A percentile compares a stretch with the other conserved stretches of the same genome.
Conservation (phyloP, 805 yeast genomes). For the Naumovozyma baii region DNA sequence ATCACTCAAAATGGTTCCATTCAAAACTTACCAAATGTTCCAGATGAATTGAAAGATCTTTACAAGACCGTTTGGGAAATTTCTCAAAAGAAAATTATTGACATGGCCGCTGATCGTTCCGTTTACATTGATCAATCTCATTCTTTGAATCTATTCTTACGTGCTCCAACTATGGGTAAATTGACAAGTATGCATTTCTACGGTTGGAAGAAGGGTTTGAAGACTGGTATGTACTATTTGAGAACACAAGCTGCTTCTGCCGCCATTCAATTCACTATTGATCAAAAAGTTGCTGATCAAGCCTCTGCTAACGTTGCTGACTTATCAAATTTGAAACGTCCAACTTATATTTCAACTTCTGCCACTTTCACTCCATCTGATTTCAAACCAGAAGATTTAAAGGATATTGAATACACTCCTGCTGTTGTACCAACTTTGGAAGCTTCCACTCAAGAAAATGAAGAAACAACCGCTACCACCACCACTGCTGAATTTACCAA, state of each 20-base stretch:
- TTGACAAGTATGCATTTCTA: slow-evolving; percentile 96
- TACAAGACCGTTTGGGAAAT: slow-evolving; percentile 97
- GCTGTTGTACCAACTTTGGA: slow-evolving; percentile 1
- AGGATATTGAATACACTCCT: slow-evolving; percentile 5
- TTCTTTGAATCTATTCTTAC: slow-evolving; percentile 79
- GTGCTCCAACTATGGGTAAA: slow-evolving; percentile 91
- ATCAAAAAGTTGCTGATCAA: slow-evolving; percentile 84
- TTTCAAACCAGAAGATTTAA: slow-evolving; percentile 10
- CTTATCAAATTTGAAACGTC: slow-evolving; percentile 31
- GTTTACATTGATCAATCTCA: slow-evolving; percentile 88
- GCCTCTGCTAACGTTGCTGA: slow-evolving; percentile 49
- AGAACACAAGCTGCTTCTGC: slow-evolving; percentile 97
- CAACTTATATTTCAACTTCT: slow-evolving; percentile 27
- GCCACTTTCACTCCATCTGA: slow-evolving; percentile 8
- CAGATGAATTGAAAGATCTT: slow-evolving; percentile 61
- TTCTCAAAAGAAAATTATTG: slow-evolving; percentile 74
- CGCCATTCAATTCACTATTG: slow-evolving; percentile 86
- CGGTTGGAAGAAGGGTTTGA: slow-evolving; percentile 97
- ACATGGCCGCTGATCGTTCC: slow-evolving; percentile 74
- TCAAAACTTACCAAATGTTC: slow-evolving; percentile 64
- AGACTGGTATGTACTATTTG: slow-evolving; percentile 97
- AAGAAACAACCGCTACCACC: slow-evolving; percentile 5
- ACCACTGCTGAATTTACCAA: slow-evolving; percentile 6
- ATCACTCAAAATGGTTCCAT: slow-evolving; percentile 77
- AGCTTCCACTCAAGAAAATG: slow-evolving; percentile 3